Evolutionary conservation across 805 yeast genomes (phyloP).

Genomic region (Ogataea methanolica): DNA sequence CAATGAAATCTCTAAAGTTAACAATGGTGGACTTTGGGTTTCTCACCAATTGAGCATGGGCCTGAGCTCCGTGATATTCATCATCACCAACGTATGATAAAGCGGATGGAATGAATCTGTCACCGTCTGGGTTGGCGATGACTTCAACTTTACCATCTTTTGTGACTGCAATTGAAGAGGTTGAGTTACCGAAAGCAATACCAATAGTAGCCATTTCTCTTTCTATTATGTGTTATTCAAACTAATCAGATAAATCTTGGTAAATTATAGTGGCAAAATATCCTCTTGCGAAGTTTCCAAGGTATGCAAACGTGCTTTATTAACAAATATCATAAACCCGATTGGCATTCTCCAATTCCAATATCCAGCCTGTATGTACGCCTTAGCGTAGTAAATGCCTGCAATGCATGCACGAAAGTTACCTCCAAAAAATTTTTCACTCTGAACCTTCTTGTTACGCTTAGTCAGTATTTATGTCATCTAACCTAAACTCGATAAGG

Average conservation of each 20-base stretch:
- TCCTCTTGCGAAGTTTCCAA: neutral
- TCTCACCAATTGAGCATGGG: conserved; percentile 86
- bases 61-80: conserved; percentile 97
- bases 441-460: too few species aligned
- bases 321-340: too few species aligned
- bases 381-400: too few species aligned
- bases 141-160: conserved; percentile 92
- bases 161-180: conserved; percentile 90
- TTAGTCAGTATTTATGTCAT: too few species aligned
- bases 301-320: too few species aligned
- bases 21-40: conserved; percentile 81
- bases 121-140: conserved; percentile 99
- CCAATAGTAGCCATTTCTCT: conserved; percentile 66
- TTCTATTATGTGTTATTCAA: neutral
- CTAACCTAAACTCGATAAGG: too few species aligned
- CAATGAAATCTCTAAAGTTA: conserved; percentile 91
- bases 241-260: neutral
- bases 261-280: neutral
- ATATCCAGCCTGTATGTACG: too few species aligned
- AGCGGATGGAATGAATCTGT: conserved; percentile 91
- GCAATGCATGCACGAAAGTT: neutral
- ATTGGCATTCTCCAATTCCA: too few species aligned
- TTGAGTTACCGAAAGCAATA: conserved; percentile 92
- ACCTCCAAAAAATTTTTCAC: neutral
- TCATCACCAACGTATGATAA: conserved; percentile 89